phyloP scores from a whole-genome alignment of 257 asterid genomes.

The Solanum habrochaites region DNA sequence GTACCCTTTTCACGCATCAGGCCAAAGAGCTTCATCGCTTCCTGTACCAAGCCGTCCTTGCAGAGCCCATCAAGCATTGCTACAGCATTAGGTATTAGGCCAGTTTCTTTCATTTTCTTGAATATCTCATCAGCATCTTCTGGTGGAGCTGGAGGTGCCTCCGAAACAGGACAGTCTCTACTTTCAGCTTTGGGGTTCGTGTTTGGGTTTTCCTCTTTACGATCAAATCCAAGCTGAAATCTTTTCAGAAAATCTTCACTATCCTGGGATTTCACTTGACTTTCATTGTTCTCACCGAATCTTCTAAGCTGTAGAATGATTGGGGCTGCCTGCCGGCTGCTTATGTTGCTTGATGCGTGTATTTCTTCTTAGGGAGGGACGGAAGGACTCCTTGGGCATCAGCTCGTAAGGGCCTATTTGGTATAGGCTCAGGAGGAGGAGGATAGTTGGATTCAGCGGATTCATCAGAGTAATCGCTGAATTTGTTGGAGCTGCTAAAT shows the following conservation, averaged over 20 bases:
- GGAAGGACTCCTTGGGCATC: neutral
- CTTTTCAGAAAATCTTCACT: slow-evolving; percentile 59
- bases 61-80: slow-evolving; percentile 93
- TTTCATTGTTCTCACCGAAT: slow-evolving; percentile 8
- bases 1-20: slow-evolving; percentile 81
- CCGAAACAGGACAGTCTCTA: slow-evolving; percentile 4
- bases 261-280: slow-evolving; percentile 6
- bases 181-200: slow-evolving; percentile 6
- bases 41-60: slow-evolving; percentile 83
- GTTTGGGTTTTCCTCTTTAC: neutral
- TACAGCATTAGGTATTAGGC: slow-evolving; percentile 83
- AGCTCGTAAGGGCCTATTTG: slow-evolving; percentile 37
- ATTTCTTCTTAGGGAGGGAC: too few species aligned
- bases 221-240: slow-evolving; percentile 61
- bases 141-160: slow-evolving; percentile 28
- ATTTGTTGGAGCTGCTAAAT: neutral
- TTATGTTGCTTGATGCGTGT: too few species aligned
- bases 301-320: neutral
- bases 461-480: neutral
- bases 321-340: neutral
- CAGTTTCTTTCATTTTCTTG: slow-evolving; percentile 81
- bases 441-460: neutral
- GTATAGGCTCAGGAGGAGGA: slow-evolving; percentile 37
- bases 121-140: slow-evolving; percentile 77
- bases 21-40: slow-evolving; percentile 75